Base-by-base conservation (phyloP, 305 asterid genomes). In the Solanum aculeatissimum region DNA sequence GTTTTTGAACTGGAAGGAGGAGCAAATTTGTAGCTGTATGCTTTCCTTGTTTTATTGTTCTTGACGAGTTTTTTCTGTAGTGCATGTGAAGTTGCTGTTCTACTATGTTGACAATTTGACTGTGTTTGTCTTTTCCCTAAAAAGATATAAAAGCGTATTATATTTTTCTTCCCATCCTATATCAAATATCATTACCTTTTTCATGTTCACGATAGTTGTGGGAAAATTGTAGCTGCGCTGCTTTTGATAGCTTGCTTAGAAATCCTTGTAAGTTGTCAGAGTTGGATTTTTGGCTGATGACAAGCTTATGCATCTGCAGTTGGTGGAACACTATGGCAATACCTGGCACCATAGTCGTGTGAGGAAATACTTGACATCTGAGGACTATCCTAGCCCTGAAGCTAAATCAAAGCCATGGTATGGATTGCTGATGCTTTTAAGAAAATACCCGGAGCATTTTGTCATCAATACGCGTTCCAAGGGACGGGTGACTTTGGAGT, bases 371-470 rank as follows among this genome's bases (percentile, higher is more conserved):
- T 90, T 97, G 42, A 92, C 95, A 0, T 93, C 94, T 10, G 99
- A 96, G 84, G 99, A 95, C 58, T 89, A 90, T 80, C 83, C 93
- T 1, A 85, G 72, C 83, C 92, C 95, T 13, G 99, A 94, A 89
- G 95, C 95, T 85, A 89, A 85, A 74, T 93, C 93, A 57, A 97
- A 95, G 88, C 98, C 99, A 19, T 97, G 99, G 99, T 91, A 88
- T 62, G 99, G 99, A 80, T 86, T 97, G 95, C 94, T 97, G 21
- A 89, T 92, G 91, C 84, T 97, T 91, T 88, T 97, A 47, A 91
- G 97, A 90, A 95, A 95, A 89, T 94, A 93, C 49, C 99, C 98
- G 0, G 98, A 97, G 86, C 97, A 97, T 88, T 97, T 97, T 62
- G 99, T 97, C 42, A 92, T 97, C 90, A 97, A 97, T 89, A 97